phyloP scores from a whole-genome alignment of 352 stramenopile genomes.

The Ophiocytium majus region DNA sequence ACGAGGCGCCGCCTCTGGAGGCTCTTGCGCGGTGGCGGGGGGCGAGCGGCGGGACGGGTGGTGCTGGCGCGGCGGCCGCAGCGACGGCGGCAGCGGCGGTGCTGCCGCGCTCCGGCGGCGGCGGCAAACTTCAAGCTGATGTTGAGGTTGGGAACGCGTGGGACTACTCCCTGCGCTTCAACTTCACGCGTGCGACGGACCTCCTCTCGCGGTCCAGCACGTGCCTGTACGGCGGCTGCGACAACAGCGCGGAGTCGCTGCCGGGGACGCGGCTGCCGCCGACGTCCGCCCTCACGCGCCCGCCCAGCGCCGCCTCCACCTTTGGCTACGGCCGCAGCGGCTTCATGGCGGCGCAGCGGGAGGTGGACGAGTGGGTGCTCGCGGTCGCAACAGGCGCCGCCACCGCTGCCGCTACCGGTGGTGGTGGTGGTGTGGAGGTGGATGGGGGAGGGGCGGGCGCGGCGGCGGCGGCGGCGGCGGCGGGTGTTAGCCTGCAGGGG shows the following conservation, averaged over 20 bases:
- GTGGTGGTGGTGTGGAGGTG: too few relatives aligned
- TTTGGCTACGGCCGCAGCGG: constrained; percentile 61
- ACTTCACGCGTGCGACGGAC: constrained; percentile 59
- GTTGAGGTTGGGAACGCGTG: too few relatives aligned
- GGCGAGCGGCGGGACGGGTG: neutral
- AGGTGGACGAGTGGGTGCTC: constrained; percentile 61
- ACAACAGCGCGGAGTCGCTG: neutral
- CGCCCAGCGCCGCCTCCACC: constrained; percentile 55
- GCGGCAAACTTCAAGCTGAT: too few relatives aligned
- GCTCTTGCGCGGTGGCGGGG: constrained; percentile 4
- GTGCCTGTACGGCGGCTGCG: constrained; percentile 41
- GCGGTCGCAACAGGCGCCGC: neutral
- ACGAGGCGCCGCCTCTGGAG: constrained; percentile 39
- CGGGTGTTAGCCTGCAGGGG: constrained; percentile 54
- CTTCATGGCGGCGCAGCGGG: constrained; percentile 59
- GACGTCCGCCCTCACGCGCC: constrained; percentile 44
- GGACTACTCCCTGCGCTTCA: constrained; percentile 61
- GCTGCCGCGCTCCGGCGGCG: neutral
- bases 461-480: constrained; percentile 28
- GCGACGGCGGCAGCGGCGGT: too few relatives aligned
- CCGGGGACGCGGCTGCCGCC: neutral
- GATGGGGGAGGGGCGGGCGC: constrained; percentile 60
- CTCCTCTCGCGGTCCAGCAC: constrained; percentile 44
- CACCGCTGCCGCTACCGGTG: too few relatives aligned
- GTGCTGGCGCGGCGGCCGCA: neutral